These are phyloP conservation scores for Lunasporangiospora selenospora DNA, from an alignment of 192 early-diverging fungal species.

Conservation along the genomic window DNA sequence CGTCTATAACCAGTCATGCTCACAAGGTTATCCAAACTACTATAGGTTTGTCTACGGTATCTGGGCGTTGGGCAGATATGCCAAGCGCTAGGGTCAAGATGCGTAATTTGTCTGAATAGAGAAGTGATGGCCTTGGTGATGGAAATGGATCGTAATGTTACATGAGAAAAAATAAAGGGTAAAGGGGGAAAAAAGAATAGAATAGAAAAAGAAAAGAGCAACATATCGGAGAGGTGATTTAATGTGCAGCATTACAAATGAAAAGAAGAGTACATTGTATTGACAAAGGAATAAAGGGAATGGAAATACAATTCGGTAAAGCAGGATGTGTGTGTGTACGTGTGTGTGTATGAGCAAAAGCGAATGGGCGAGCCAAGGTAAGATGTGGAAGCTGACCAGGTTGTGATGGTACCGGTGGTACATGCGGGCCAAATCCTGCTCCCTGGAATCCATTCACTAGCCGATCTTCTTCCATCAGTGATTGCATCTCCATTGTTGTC, in stretches of 20 bases:
- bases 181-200: neutral
- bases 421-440: constrained; percentile 13
- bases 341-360: neutral
- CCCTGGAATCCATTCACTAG: constrained; percentile 21
- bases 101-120: too few species aligned
- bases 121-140: too few species aligned
- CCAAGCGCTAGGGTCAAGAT: neutral
- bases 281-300: too few species aligned
- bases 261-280: too few species aligned
- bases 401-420: constrained; percentile 3
- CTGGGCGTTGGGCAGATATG: constrained; percentile 1
- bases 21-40: too few species aligned
- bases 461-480: constrained; percentile 22
- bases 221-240: too few species aligned
- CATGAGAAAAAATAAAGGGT: neutral
- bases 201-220: neutral
- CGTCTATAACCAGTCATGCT: too few species aligned
- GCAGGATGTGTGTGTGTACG: neutral
- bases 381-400: neutral
- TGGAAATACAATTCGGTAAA: too few species aligned
- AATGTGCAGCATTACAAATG: too few species aligned
- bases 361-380: neutral
- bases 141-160: neutral
- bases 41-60: neutral
- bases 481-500: neutral